These are phyloP conservation scores for Multifurca ochricompacta DNA, from an alignment of 768 basidiomycete species.

Conservation along the genomic window DNA sequence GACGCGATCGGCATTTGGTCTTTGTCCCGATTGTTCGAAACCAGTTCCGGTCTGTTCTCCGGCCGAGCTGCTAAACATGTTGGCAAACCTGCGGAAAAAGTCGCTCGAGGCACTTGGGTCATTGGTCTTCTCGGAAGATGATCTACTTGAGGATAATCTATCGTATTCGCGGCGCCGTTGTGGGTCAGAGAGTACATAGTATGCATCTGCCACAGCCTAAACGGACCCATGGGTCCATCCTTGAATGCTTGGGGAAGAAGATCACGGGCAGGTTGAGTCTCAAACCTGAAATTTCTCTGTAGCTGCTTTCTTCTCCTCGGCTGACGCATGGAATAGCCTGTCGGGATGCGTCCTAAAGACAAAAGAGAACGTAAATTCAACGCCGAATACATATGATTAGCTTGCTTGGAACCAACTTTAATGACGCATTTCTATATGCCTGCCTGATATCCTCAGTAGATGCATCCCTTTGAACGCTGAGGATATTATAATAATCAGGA, in stretches of 20 bases:
- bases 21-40: conserved; percentile 28
- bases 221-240: background rate
- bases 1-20: conserved; percentile 72
- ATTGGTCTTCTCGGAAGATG: conserved; percentile 42
- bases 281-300: conserved; percentile 81
- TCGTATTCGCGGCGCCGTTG: conserved; percentile 70
- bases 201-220: conserved; percentile 86
- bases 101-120: conserved; percentile 61
- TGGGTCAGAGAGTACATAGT: conserved; percentile 84
- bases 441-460: conserved; percentile 64
- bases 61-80: conserved; percentile 46
- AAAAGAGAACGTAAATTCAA: conserved; percentile 3
- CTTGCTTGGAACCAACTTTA: conserved; percentile 40
- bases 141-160: conserved; percentile 47
- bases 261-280: background rate
- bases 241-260: background rate
- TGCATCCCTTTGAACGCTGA: conserved; percentile 47
- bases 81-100: conserved; percentile 73
- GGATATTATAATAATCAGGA: conserved; percentile 72
- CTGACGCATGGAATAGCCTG: conserved; percentile 60
- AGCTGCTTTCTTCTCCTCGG: conserved; percentile 60
- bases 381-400: background rate
- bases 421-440: conserved; percentile 73
- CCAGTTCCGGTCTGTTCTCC: conserved; percentile 26
- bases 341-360: conserved; percentile 78